phyloP scores from a whole-genome alignment of 257 asterid genomes.

The Ophiorrhiza pumila region DNA sequence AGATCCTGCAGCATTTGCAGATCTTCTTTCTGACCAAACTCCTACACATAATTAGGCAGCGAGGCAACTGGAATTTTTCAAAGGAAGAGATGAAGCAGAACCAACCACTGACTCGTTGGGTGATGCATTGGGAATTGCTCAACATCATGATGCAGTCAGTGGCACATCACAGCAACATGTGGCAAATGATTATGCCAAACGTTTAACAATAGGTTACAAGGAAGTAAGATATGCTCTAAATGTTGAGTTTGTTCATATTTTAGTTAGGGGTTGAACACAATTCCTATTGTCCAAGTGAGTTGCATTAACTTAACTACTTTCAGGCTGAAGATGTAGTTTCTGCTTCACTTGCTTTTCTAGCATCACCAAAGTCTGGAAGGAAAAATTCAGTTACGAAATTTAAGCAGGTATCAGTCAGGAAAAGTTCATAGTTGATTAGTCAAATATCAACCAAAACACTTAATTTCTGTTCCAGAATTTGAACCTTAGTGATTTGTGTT shows the following conservation, averaged over 20 bases:
- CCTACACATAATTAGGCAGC: constrained; percentile 68
- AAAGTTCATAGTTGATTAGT: neutral
- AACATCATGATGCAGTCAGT: constrained; percentile 94
- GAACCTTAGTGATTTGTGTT: neutral
- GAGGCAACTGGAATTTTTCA: constrained; percentile 72
- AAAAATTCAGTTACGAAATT: constrained; percentile 46
- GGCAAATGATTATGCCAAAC: constrained; percentile 90
- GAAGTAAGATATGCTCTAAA: constrained; percentile 47
- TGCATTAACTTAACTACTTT: constrained; percentile 21
- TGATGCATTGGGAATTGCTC: constrained; percentile 84
- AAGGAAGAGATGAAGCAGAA: constrained; percentile 66
- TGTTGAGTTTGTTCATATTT: neutral
- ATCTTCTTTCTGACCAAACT: constrained; percentile 16
- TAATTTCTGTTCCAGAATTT: neutral
- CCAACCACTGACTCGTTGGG: constrained; percentile 71
- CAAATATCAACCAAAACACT: too few relatives aligned
- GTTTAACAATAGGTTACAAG: constrained; percentile 84
- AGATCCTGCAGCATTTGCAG: neutral
- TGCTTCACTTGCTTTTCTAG: constrained; percentile 69
- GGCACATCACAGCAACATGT: constrained; percentile 97
- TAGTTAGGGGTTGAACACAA: neutral
- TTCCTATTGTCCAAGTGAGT: constrained; percentile 8
- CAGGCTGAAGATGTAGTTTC: constrained; percentile 82
- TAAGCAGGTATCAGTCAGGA: constrained; percentile 50
- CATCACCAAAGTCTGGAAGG: constrained; percentile 44